phyloP scores from a whole-genome alignment of 306 rosid species.

The Castanospermum australe region DNA sequence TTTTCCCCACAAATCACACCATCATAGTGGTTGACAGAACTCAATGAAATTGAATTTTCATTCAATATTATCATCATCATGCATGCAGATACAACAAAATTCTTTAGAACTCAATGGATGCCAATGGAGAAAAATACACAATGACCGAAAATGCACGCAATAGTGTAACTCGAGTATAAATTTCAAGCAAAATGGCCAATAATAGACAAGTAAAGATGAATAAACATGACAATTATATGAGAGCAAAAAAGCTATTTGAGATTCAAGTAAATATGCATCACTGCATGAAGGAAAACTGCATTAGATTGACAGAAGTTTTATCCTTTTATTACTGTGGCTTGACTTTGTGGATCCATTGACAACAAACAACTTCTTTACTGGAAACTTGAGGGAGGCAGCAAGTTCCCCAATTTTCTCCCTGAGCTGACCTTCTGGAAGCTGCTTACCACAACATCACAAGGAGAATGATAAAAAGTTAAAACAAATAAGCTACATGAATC shows the following conservation, averaged over 20 bases:
- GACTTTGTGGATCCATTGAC: constrained; percentile 98
- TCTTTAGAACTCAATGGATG: background rate
- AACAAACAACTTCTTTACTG: constrained; percentile 89
- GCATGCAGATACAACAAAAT: background rate
- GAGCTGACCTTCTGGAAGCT: constrained; percentile 93
- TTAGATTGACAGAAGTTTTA: constrained; percentile 21
- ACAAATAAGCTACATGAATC: background rate
- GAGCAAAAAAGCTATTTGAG: background rate
- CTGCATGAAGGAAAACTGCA: background rate
- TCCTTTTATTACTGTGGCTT: constrained; percentile 96
- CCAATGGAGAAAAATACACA: background rate
- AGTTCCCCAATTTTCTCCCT: constrained; percentile 90
- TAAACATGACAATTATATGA: background rate
- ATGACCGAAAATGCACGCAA: background rate
- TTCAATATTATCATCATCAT: background rate
- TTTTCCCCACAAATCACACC: too few species aligned
- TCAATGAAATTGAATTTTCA: background rate
- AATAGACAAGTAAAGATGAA: background rate
- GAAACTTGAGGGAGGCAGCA: constrained; percentile 88
- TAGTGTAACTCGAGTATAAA: background rate
- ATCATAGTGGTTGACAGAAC: too few species aligned
- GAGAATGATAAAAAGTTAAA: constrained; percentile 14
- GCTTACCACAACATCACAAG: constrained; percentile 37
- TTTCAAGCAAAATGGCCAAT: background rate
- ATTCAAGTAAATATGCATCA: constrained; percentile 12